These are phyloP conservation scores for Carex parvula DNA, from an alignment of 176 grass and related monocot genomes.

Conservation along the genomic window DNA sequence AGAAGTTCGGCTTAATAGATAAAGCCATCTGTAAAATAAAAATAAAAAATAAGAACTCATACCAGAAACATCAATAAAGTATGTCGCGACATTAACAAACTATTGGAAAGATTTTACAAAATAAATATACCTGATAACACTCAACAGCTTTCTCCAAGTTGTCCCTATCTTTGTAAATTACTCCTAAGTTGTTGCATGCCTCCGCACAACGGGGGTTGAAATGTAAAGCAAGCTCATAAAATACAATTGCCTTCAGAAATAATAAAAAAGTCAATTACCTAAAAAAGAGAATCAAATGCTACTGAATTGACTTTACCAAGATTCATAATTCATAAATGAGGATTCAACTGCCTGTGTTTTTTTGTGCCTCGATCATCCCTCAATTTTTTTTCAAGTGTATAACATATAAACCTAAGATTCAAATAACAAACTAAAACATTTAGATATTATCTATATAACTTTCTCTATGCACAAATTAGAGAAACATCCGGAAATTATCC, in stretches of 20 bases:
- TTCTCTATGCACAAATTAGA: neutral
- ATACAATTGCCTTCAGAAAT: conserved; percentile 84
- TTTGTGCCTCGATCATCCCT: neutral
- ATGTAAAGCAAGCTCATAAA: conserved; percentile 97
- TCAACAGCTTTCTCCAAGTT: conserved; percentile 99
- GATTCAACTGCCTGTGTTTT: neutral
- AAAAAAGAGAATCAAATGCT: neutral
- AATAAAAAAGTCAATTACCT: conserved; percentile 5
- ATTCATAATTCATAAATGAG: neutral
- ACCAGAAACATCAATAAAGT: conserved; percentile 1
- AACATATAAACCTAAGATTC: neutral
- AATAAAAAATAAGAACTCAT: neutral
- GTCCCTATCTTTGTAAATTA: conserved; percentile 99
- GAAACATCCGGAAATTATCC: neutral
- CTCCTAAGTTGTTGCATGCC: conserved; percentile 96
- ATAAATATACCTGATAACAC: conserved; percentile 73
- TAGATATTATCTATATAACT: neutral
- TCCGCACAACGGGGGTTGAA: conserved; percentile 97
- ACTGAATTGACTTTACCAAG: neutral
- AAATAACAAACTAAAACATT: conserved; percentile 12
- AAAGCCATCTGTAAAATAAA: conserved; percentile 70
- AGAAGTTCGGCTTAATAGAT: conserved; percentile 91
- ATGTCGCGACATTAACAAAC: conserved; percentile 8
- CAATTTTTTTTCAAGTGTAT: neutral
- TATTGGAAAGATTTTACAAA: conserved; percentile 22